A percentile compares a stretch with the other conserved stretches of the same genome.
These are phyloP conservation scores for Austroboletus eburneus DNA, from an alignment of 768 basidiomycete genomes.

Conservation along the genomic window DNA sequence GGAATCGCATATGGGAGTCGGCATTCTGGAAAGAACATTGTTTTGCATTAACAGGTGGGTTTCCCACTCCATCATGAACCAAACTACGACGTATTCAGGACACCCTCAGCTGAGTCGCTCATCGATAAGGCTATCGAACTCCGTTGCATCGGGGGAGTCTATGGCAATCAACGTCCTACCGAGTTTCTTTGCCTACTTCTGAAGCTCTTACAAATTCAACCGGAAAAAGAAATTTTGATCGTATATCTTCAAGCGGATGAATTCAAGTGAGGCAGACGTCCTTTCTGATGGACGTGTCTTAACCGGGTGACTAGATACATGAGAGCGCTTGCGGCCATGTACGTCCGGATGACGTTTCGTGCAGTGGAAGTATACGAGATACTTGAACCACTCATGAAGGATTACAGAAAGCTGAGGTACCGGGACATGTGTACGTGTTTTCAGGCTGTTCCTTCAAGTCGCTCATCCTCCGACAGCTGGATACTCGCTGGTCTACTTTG, in stretches of 20 bases:
- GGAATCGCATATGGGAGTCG: conserved; percentile 94
- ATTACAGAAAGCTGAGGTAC: conserved; percentile 84
- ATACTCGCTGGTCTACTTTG: conserved; percentile 82
- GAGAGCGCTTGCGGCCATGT: conserved; percentile 88
- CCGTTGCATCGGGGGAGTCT: conserved; percentile 85
- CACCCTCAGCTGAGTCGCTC: conserved; percentile 72
- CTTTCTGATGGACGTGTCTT: background rate
- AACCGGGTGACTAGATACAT: conserved; percentile 62
- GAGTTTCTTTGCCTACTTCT: conserved; percentile 89
- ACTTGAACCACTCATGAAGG: conserved; percentile 91
- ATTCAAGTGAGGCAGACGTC: conserved; percentile 75
- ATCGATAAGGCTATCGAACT: conserved; percentile 91
- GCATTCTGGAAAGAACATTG: conserved; percentile 98
- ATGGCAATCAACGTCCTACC: conserved; percentile 92
- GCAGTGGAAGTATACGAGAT: conserved; percentile 89
- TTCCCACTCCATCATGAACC: background rate
- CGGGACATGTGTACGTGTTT: conserved; percentile 66
- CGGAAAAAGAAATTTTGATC: conserved; percentile 93
- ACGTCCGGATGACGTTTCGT: conserved; percentile 92
- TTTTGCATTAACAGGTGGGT: conserved; percentile 88
- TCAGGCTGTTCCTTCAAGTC: background rate
- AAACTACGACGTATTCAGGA: conserved; percentile 3
- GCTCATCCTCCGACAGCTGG: conserved; percentile 53
- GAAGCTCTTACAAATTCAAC: conserved; percentile 95
- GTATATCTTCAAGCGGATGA: conserved; percentile 96